Conservation (phyloP, 768 basidiomycete species). For the Hericium alpestre region DNA sequence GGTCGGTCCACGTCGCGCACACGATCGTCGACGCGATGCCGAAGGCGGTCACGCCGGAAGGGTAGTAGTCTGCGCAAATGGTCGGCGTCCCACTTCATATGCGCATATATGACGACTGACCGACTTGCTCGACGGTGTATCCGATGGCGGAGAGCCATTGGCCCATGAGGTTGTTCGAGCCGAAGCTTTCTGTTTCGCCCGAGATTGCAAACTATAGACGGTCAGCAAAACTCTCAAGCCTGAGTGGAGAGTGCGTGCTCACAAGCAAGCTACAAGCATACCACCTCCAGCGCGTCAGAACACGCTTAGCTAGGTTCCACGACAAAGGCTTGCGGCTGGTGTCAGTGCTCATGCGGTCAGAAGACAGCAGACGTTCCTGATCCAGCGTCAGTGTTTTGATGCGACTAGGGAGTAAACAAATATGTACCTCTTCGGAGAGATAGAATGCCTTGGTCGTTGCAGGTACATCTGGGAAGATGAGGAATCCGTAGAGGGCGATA, state of each 20-base stretch:
- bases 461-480: slow-evolving; percentile 65
- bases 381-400: too few relatives aligned
- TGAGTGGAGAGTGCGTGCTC: slow-evolving; percentile 9
- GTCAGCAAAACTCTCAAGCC: background rate
- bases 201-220: slow-evolving; percentile 45
- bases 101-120: slow-evolving; percentile 20
- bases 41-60: slow-evolving; percentile 54
- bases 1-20: slow-evolving; percentile 56
- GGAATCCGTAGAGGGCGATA: slow-evolving; percentile 60
- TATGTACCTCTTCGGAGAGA: slow-evolving; percentile 40
- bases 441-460: slow-evolving; percentile 54
- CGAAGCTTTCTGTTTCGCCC: slow-evolving; percentile 59
- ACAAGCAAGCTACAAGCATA: slow-evolving; percentile 59
- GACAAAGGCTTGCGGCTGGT: slow-evolving; percentile 33
- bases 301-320: slow-evolving; percentile 34
- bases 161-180: slow-evolving; percentile 64
- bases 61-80: slow-evolving; percentile 35
- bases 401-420: background rate
- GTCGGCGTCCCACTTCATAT: background rate
- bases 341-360: slow-evolving; percentile 36
- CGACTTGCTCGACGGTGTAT: slow-evolving; percentile 53
- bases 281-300: slow-evolving; percentile 56
- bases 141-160: slow-evolving; percentile 57
- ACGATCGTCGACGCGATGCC: slow-evolving; percentile 53
- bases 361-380: slow-evolving; percentile 47